Conservation (phyloP, 1,139 yeast genomes). For the Kurtzmaniella quercitrusa region DNA sequence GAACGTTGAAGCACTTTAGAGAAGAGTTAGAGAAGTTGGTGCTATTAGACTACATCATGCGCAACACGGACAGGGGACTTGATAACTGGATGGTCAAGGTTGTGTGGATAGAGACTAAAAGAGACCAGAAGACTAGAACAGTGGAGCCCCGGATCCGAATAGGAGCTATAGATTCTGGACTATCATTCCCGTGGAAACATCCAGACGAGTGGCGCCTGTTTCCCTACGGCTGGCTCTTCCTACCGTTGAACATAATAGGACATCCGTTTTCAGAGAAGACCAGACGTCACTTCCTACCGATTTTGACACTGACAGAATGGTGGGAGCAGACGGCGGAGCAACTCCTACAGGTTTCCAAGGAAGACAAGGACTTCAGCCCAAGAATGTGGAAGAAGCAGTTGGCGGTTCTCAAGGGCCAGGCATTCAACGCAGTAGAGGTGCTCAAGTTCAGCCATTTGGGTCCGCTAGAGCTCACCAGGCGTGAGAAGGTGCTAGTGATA, state of each 20-base stretch:
- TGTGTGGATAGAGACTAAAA: conserved; percentile 35
- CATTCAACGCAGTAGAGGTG: conserved; percentile 70
- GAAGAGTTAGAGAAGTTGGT: conserved; percentile 67
- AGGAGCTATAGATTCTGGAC: conserved; percentile 76
- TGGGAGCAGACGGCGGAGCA: conserved; percentile 59
- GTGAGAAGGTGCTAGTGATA: conserved; percentile 53
- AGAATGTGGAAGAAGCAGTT: conserved; percentile 67
- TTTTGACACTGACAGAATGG: conserved; percentile 61
- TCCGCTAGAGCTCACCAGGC: conserved; percentile 61
- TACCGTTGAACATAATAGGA: conserved; percentile 62
- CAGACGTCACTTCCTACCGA: conserved; percentile 53
- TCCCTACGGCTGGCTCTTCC: conserved; percentile 75
- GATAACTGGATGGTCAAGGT: conserved; percentile 78
- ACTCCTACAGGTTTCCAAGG: conserved; percentile 45
- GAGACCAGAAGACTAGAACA: conserved; percentile 7
- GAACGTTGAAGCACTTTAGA: conserved; percentile 48
- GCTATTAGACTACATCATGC: conserved; percentile 64
- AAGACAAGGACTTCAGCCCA: conserved; percentile 60
- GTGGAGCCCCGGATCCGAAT: conserved; percentile 43
- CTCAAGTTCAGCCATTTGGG: conserved; percentile 56
- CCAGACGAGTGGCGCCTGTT: conserved; percentile 82
- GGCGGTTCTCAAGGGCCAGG: conserved; percentile 75
- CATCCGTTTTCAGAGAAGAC: conserved; percentile 61
- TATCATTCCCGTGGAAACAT: conserved; percentile 79
- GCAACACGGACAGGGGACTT: conserved; percentile 71